Evolutionary conservation across 2,329 filamentous ascomycete genomes (phyloP), one percentile per base, ranked within the genome.

Genomic region (Xylaria sp.): DNA sequence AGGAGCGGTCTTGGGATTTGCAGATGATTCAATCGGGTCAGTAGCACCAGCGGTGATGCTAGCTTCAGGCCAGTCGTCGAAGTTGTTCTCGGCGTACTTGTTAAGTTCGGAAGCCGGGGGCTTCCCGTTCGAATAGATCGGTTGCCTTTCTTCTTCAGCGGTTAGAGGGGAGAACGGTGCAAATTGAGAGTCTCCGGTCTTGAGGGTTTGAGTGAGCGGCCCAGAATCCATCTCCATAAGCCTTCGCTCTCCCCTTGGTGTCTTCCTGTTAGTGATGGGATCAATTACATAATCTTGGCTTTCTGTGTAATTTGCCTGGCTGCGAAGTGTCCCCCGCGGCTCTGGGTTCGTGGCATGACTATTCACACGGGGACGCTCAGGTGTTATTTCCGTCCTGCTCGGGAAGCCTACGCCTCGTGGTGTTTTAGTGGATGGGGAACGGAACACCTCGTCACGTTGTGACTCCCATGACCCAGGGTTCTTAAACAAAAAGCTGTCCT

Each of bases 191-290:
- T 75, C 75, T 65, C 82, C 81, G 1, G 76, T 69, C 63, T 78
- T 79, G 73, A 78, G 80, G 1, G 76, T 78, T 28, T 76, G 76
- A 46, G 76, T 70, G 12, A 76, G 75, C 3, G 75, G 75, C n/a
- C 80, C 66, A 28, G 39, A 52, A 10, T 61, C 70, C 9, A 71
- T 64, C 5, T 75, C 72, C 0, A 44, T 6, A 13, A 63, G 62
- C 12, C 69, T 66, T n/a, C 70, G 60, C 1, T 71, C 71, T 63
- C 69, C 68, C 68, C 74, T 82, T 20, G 75, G 68, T 3, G 87
- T 81, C 69, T 83, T 87, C 41, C 86, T 83, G 70, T 89, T 89
- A 18, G 87, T 88, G 68, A 90, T 88, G 2, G 88, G 87, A 66
- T 90, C 87, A 52, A 90, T 88, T 23, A 82, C 76, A 57, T 82